These are phyloP conservation scores for Davidsoniella neocaledoniae DNA, from an alignment of 2,329 filamentous ascomycete species.

Conservation along the genomic window DNA sequence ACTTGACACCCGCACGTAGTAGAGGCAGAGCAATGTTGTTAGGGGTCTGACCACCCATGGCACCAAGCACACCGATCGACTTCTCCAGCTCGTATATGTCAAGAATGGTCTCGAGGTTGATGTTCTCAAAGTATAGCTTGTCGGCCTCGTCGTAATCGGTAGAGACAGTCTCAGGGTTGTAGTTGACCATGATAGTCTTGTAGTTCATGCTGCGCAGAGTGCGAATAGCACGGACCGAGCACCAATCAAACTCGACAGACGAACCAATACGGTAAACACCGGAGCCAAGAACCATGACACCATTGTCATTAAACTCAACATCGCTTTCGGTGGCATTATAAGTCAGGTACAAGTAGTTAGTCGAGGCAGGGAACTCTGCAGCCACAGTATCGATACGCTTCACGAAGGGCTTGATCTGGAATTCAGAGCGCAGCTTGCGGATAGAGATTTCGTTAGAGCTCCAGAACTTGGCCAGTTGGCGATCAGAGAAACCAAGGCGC, in stretches of 20 bases:
- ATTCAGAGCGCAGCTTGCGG: conserved; percentile 66
- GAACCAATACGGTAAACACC: conserved; percentile 96
- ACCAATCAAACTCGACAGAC: conserved; percentile 98
- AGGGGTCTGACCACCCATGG: conserved; percentile 92
- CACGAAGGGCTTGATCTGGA: conserved; percentile 71
- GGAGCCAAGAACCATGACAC: conserved; percentile 90
- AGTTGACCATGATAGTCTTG: conserved; percentile 96
- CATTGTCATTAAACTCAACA: conserved; percentile 69
- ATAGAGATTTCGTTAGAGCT: conserved; percentile 87
- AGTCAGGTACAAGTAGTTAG: conserved; percentile 92
- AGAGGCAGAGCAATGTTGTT: conserved; percentile 94
- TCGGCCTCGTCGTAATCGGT: conserved; percentile 95
- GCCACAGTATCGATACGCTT: conserved; percentile 99
- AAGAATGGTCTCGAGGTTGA: conserved; percentile 74
- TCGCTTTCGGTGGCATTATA: conserved; percentile 87
- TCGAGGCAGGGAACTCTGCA: conserved; percentile 84
- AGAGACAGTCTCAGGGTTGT: conserved; percentile 76
- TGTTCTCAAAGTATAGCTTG: conserved; percentile 89
- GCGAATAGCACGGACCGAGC: conserved; percentile 82
- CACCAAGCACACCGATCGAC: conserved; percentile 71
- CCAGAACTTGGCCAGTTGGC: conserved; percentile 86
- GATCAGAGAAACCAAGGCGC: conserved; percentile 84
- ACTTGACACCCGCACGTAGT: conserved; percentile 75
- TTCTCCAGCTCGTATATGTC: conserved; percentile 86
- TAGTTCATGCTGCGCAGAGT: conserved; percentile 68